A percentile compares a stretch with the other conserved stretches of the same genome.
These are phyloP conservation scores for Magnolia changhungtana DNA, from an alignment of 164 flowering plant species.

Conservation along the genomic window DNA sequence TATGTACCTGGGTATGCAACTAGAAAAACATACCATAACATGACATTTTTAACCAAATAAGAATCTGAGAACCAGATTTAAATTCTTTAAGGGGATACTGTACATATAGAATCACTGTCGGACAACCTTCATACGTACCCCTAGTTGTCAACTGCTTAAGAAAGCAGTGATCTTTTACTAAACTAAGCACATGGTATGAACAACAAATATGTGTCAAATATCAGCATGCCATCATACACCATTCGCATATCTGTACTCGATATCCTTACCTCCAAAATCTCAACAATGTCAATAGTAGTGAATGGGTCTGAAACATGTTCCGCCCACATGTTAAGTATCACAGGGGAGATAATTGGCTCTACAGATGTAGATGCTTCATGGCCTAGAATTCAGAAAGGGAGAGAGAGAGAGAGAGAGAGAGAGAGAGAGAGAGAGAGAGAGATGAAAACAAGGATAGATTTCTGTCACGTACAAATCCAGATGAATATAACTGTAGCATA, in stretches of 20 bases:
- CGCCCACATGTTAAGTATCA: constrained; percentile 77
- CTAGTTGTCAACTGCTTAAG: no score
- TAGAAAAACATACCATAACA: no score
- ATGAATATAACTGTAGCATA: neutral
- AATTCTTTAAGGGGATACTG: no score
- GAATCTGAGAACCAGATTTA: no score
- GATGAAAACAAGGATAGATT: neutral
- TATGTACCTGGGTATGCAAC: no score
- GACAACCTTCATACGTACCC: no score
- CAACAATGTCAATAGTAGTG: constrained; percentile 80
- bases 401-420: neutral
- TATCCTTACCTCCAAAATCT: constrained; percentile 74
- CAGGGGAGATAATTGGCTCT: constrained; percentile 74
- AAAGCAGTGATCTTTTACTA: neutral
- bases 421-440: neutral
- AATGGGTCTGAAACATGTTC: constrained; percentile 86
- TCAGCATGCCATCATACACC: neutral
- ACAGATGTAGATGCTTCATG: constrained; percentile 48
- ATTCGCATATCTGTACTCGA: neutral
- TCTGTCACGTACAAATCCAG: neutral
- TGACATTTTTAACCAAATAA: no score
- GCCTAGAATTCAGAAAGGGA: constrained; percentile 39
- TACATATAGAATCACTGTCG: no score
- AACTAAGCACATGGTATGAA: neutral
- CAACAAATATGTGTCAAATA: neutral